Evolutionary conservation across 164 flowering plant species (phyloP), one percentile per base, ranked within the genome.

Genomic region (Chloranthus sessilifolius): DNA sequence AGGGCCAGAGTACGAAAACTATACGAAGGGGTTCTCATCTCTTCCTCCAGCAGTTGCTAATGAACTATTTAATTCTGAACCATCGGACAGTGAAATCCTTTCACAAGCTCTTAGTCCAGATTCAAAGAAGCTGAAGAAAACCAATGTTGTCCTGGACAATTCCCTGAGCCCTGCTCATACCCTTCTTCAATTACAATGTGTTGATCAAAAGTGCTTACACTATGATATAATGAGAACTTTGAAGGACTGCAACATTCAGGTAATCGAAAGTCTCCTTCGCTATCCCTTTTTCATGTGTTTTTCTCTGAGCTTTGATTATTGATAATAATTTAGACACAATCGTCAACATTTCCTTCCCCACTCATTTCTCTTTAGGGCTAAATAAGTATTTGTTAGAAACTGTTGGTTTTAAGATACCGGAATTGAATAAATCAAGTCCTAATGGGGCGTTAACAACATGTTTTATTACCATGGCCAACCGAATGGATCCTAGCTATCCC

Each of bases 121-220:
- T 60, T 40, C 74, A 63, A 53, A 58, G 24, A 74, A 65, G 57
- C 38, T 81, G 60, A 80, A 75, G 70, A 68, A 64, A 43, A 60
- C 77, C 3, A 65, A 26, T 59, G 64, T 82, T 10, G 55, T 52
- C 0, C 35, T 75, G 8, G 96, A 88, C 63, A 84, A 84, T 60
- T 66, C 76, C 43, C 43, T 83, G 60, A 88, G 92, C 60, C 91
- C 89, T 9, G 69, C 77, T 66, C 97, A 78, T 56, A 78, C 97
- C 5, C 56, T 89, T 59, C 78, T 88, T 49, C 87, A 85, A 56
- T 72, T 88, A 28, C 69, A 56, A 35, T 79, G 83, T 57, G 66
- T 73, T 28, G 92, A 89, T 73, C 92, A 85, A 43, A 89, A 83
- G 68, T 89, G 97, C 37, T 78, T 85, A 9, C 71, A 85, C 19